Percentiles rank a stretch among this genome's conserved stretches.
phyloP scores from a whole-genome alignment of 1,139 yeast species.

The Taphrina confusa region DNA sequence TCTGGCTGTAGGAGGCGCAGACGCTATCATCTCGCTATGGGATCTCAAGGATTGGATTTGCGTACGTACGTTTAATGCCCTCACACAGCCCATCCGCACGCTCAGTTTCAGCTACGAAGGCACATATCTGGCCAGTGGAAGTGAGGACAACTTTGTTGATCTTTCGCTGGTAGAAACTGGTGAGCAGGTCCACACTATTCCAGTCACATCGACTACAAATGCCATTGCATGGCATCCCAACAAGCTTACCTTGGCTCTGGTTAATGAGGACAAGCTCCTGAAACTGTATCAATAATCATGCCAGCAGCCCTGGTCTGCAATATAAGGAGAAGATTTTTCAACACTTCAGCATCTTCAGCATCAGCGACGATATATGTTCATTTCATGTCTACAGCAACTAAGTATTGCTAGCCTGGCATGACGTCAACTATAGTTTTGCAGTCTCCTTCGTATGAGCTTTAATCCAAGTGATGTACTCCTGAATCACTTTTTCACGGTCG shows the following conservation, averaged over 20 bases:
- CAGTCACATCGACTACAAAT: constrained; percentile 39
- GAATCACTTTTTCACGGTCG: constrained; percentile 4
- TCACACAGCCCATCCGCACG: constrained; percentile 43
- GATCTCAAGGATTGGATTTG: constrained; percentile 54
- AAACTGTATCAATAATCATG: constrained; percentile 9
- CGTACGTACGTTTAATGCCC: constrained; percentile 50
- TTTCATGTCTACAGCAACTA: no score
- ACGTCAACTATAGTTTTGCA: not conserved
- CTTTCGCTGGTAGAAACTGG: constrained; percentile 45
- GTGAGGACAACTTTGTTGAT: constrained; percentile 44
- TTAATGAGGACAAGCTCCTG: constrained; percentile 36
- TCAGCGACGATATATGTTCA: no score
- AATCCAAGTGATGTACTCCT: constrained; percentile 9
- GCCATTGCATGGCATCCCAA: constrained; percentile 46
- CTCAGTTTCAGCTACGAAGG: constrained; percentile 48
- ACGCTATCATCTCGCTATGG: constrained; percentile 71
- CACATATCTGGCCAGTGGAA: constrained; percentile 45
- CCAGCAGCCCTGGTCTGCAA: no score
- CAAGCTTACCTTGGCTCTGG: constrained; percentile 44
- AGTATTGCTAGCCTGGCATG: no score
- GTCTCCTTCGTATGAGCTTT: not conserved
- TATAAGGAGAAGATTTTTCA: no score
- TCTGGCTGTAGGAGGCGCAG: constrained; percentile 64
- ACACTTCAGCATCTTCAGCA: no score
- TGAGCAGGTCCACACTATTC: constrained; percentile 41